Conservation (phyloP, 1,284 basidiomycete species). For the Coniophora puteana region DNA sequence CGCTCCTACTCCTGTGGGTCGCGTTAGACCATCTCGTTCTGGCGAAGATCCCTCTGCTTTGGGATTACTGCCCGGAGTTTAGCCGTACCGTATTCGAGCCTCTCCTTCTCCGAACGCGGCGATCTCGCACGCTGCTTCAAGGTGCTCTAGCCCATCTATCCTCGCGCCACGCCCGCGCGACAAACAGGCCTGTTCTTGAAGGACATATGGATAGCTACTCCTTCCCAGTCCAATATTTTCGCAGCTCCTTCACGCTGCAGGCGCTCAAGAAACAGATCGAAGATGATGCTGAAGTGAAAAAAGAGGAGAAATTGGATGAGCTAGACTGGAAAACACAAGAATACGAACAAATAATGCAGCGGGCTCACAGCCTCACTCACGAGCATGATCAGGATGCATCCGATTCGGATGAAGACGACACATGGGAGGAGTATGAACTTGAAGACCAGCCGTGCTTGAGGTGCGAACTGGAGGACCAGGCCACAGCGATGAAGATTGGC, state of each 20-base stretch:
- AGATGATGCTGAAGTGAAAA: slow-evolving; percentile 12
- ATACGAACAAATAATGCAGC: no score
- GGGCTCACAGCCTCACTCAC: no score
- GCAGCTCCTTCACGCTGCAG: slow-evolving; percentile 25
- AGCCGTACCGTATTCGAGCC: slow-evolving; percentile 30
- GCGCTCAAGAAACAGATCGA: slow-evolving; percentile 27
- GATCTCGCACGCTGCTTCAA: slow-evolving; percentile 22
- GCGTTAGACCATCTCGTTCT: slow-evolving; percentile 36
- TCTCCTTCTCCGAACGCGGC: slow-evolving; percentile 36
- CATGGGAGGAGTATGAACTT: no score
- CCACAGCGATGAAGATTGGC: slow-evolving; percentile 26
- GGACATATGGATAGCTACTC: no score
- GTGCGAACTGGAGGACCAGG: slow-evolving; percentile 27
- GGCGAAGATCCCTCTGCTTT: slow-evolving; percentile 30
- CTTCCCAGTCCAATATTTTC: slow-evolving; percentile 23
- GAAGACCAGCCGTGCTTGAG: no score
- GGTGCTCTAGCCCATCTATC: slow-evolving; percentile 27
- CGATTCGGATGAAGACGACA: neutral
- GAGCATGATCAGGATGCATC: no score
- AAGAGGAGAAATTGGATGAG: slow-evolving; percentile 19
- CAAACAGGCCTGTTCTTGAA: slow-evolving; percentile 13
- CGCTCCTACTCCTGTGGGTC: slow-evolving; percentile 40
- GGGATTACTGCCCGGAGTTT: slow-evolving; percentile 43
- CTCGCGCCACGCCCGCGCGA: slow-evolving; percentile 18
- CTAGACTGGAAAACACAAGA: slow-evolving; percentile 15